Base-by-base conservation (phyloP, 495 filamentous ascomycete genomes). In the Trichocladium uniseriatum region DNA sequence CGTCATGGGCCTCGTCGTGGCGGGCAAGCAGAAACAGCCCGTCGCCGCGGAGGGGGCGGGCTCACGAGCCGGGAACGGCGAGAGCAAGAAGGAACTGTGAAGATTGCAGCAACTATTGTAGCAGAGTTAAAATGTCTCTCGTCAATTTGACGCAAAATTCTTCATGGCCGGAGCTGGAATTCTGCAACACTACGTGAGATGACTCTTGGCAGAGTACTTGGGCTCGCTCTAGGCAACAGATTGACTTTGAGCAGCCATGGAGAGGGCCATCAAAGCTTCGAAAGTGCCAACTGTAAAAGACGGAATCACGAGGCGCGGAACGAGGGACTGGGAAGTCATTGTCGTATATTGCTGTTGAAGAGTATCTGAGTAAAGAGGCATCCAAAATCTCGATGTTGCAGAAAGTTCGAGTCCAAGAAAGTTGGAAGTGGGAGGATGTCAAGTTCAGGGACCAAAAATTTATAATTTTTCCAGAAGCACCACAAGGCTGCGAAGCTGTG, bases 181-280 rank as follows among this genome's bases (percentile, higher is more conserved):
- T 67, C 74, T 84, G 82, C 79, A 86, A 86, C 82, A 86, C 82
- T 79, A 83, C 76, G 58, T 79, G 80, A 84, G 82, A 84, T 79
- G 74, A 78, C 74, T 78, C 76, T 81, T 80, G 79, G 79, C 78
- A 81, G 78, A 77, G 75, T 75, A 70, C 69, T 77, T 74, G 60
- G 70, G 70, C 49, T 84, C 64, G 56, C 48, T 84, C 67, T 84
- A 73, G 81, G 82, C 80, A 72, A 62, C 78, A 74, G 76, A 76
- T 84, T 86, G 82, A 85, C 80, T 80, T 70, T 77, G 68, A 62
- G 29, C 71, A 77, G 79, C 71, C 77, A 82, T 77, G 72, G 63
- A 15, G 52, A 61, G 55, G 80, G 74, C 79, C 76, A 70, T 66
- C 63, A 79, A 81, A 84, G 80, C 82, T 86, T 86, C 82, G 82